These are phyloP conservation scores for Jamesozyma gamospora DNA, from an alignment of 805 yeast species.

Conservation along the genomic window DNA sequence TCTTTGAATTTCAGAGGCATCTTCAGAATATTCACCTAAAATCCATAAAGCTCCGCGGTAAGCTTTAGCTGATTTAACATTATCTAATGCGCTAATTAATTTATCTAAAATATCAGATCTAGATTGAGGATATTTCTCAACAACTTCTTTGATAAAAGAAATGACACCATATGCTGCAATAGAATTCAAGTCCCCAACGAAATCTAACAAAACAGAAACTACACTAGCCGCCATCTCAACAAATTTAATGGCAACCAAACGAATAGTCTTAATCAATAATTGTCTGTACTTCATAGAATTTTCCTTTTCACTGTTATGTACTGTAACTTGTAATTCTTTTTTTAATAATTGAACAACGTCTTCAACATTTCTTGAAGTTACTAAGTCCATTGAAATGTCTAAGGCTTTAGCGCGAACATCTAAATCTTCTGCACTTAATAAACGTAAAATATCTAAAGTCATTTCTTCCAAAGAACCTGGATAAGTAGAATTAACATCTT, in stretches of 20 bases:
- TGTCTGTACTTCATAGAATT: slow-evolving; percentile 81
- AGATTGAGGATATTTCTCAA: slow-evolving; percentile 79
- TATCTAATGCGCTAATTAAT: slow-evolving; percentile 51
- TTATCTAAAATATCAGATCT: slow-evolving; percentile 55
- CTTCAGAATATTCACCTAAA: slow-evolving; percentile 79
- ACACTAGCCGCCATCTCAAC: slow-evolving; percentile 88
- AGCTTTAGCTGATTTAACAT: slow-evolving; percentile 78
- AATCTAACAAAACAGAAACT: slow-evolving; percentile 77
- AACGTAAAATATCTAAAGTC: slow-evolving; percentile 76
- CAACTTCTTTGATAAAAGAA: slow-evolving; percentile 86
- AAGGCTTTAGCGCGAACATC: slow-evolving; percentile 87
- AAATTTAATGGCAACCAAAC: slow-evolving; percentile 77
- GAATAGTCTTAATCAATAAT: slow-evolving; percentile 77
- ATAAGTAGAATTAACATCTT: slow-evolving; percentile 58
- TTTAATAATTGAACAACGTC: slow-evolving; percentile 86
- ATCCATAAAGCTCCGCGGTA: slow-evolving; percentile 94
- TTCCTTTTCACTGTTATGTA: slow-evolving; percentile 59
- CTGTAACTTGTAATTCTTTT: slow-evolving; percentile 75
- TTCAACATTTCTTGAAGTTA: slow-evolving; percentile 82
- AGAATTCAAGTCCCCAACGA: slow-evolving; percentile 74
- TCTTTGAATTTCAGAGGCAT: slow-evolving; percentile 59
- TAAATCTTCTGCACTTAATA: slow-evolving; percentile 77
- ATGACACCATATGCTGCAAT: slow-evolving; percentile 83
- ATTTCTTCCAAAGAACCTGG: slow-evolving; percentile 81
- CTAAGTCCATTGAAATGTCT: slow-evolving; percentile 69